Evolutionary conservation across 768 basidiomycete genomes (phyloP).

Genomic region (Boletus subcaerulescens): DNA sequence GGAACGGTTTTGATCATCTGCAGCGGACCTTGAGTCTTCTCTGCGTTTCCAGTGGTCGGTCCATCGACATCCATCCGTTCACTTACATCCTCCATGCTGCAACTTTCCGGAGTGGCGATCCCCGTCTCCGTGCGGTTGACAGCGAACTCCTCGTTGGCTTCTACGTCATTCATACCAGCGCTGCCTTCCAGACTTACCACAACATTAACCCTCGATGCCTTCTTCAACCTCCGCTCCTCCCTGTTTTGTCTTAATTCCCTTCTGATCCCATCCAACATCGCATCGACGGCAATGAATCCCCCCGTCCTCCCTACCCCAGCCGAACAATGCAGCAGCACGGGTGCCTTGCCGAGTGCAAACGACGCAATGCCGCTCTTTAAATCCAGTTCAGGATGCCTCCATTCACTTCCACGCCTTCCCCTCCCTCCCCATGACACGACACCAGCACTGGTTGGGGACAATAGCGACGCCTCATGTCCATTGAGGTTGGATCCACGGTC

Average conservation of each 20-base stretch:
- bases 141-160: constrained; percentile 2
- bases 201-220: not conserved
- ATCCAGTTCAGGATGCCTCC: constrained; percentile 46
- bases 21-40: not conserved
- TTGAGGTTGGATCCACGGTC: constrained; percentile 5
- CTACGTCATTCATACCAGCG: not conserved
- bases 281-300: constrained; percentile 87
- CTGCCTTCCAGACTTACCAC: not conserved
- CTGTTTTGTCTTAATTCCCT: constrained; percentile 48
- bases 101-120: not conserved
- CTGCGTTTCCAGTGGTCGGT: not conserved
- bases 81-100: constrained; percentile 1
- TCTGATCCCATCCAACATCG: constrained; percentile 73
- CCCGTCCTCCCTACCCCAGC: constrained; percentile 96
- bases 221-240: constrained; percentile 19
- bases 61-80: constrained; percentile 30
- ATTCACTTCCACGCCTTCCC: constrained; percentile 18
- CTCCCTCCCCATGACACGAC: not conserved
- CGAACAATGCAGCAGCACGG: constrained; percentile 84
- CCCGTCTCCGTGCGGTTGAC: constrained; percentile 9
- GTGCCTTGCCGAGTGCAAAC: constrained; percentile 46
- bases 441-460: constrained; percentile 20
- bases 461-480: not conserved
- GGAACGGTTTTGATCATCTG: constrained; percentile 23
- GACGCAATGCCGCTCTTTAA: constrained; percentile 52